These are phyloP conservation scores for Termitomyces sp. DNA, from an alignment of 768 basidiomycete genomes.

Conservation along the genomic window DNA sequence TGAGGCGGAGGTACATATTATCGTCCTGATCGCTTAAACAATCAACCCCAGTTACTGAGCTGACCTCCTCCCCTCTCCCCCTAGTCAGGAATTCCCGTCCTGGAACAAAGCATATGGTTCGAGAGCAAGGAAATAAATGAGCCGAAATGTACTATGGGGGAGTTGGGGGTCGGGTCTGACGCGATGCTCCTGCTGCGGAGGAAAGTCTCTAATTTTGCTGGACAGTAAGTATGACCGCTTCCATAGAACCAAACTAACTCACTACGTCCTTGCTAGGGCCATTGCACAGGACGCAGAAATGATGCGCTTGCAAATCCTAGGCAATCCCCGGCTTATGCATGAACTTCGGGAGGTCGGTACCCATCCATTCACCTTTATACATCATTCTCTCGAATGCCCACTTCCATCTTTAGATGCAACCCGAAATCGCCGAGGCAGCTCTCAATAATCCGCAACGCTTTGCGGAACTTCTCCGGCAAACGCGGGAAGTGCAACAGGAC, in stretches of 20 bases:
- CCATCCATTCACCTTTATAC: background rate
- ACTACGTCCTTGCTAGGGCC: slow-evolving; percentile 35
- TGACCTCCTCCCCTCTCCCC: background rate
- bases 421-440: slow-evolving; percentile 75
- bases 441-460: slow-evolving; percentile 66
- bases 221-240: slow-evolving; percentile 27
- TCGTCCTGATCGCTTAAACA: background rate
- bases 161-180: slow-evolving; percentile 48
- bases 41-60: background rate
- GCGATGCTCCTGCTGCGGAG: slow-evolving; percentile 67
- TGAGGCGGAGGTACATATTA: slow-evolving; percentile 81
- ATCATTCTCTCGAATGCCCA: background rate
- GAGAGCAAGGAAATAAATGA: slow-evolving; percentile 61
- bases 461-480: slow-evolving; percentile 62
- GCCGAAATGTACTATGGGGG: slow-evolving; percentile 61
- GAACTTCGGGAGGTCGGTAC: slow-evolving; percentile 60
- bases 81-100: slow-evolving; percentile 68
- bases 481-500: slow-evolving; percentile 48
- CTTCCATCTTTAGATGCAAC: slow-evolving; percentile 52
- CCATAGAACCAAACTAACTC: background rate
- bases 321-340: slow-evolving; percentile 75
- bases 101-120: slow-evolving; percentile 70
- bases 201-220: slow-evolving; percentile 40
- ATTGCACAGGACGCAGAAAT: slow-evolving; percentile 82
- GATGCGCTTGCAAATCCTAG: slow-evolving; percentile 84